Percentiles rank a stretch among this genome's conserved stretches.
These are phyloP conservation scores for Helichrysum umbraculigerum DNA, from an alignment of 129 eudicot genomes.

Conservation along the genomic window DNA sequence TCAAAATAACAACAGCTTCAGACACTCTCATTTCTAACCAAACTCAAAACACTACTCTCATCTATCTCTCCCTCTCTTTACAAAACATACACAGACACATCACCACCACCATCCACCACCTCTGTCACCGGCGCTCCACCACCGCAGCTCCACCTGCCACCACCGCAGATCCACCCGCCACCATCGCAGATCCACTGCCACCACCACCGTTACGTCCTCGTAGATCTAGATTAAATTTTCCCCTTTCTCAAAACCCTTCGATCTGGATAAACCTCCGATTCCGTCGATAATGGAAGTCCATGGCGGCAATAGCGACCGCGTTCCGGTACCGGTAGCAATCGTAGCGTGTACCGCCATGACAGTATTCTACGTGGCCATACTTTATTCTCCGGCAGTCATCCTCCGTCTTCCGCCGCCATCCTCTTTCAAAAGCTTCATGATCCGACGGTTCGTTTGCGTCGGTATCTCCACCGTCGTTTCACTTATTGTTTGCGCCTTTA, in stretches of 20 bases:
- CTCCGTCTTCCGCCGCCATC: constrained; percentile 73
- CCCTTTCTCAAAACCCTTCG: constrained; percentile 7
- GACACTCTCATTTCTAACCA: no score
- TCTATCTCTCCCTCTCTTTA: no score
- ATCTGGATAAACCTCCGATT: constrained; percentile 29
- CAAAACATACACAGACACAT: no score
- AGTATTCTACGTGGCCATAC: constrained; percentile 68
- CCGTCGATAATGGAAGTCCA: constrained; percentile 42
- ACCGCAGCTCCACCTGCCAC: no score
- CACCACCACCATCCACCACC: no score
- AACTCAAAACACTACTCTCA: no score
- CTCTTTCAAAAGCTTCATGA: constrained; percentile 63
- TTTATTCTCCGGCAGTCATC: constrained; percentile 68
- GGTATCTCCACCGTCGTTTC: constrained; percentile 65
- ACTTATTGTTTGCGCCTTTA: constrained; percentile 51
- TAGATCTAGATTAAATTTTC: no score
- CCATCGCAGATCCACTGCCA: no score
- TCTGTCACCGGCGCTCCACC: no score
- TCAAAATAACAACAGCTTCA: no score
- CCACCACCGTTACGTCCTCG: no score
- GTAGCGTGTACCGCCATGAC: constrained; percentile 66
- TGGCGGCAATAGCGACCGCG: constrained; percentile 27
- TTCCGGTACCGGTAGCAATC: constrained; percentile 55
- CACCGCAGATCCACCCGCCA: no score
- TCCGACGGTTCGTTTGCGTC: constrained; percentile 85